Base-by-base conservation (phyloP, 371 early-diverging fungal species). In the Syncephalastrum monosporum region DNA sequence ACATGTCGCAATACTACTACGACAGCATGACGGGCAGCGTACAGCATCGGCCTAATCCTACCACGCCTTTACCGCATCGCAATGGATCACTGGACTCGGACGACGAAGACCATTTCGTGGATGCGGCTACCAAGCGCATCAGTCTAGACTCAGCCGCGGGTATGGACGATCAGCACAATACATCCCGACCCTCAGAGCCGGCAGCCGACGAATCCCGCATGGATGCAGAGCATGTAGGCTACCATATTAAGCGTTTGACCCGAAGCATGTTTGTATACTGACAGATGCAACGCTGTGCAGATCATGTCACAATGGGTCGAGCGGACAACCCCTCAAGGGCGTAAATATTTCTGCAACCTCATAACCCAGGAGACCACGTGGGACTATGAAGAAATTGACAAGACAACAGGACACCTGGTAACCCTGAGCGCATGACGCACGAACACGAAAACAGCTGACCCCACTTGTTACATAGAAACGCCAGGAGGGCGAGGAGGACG, bases 361-460 rank as follows among this genome's bases (percentile, higher is more conserved):
- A 72, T 85, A 43, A 86, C 88, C n/a, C 86, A 90, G 51, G 82
- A 85, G 53, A 88, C 90, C 16, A 82, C 81, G 29, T 93, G 89
- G 85, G 75, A 72, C 49, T 52, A 50, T 15, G 62, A 62, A 44
- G 63, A 57, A 21, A 53, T 54, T 27, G 63, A 63, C 45, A 45
- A 53, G 14, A 57, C 53, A 15, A 56, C 61, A 4, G 61, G 61
- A 43, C 50, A 51, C 38, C 13, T 61, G 55, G 60, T 60, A 54
- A 47, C 50, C 25, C 10, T 33, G 10, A 33, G 8, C 38, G 38
- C 38, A 12, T 44, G 5, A 21, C 43, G 15, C 6, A 24, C 16
- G 2, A 10, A 12, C 17, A 33, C 38, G 38, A 33, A 10, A 10
- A 5, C 5, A 33, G 10, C 38, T 33, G 8, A 10, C 38, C 38